phyloP scores from a whole-genome alignment of 805 yeast genomes.

The Pichia exigua region DNA sequence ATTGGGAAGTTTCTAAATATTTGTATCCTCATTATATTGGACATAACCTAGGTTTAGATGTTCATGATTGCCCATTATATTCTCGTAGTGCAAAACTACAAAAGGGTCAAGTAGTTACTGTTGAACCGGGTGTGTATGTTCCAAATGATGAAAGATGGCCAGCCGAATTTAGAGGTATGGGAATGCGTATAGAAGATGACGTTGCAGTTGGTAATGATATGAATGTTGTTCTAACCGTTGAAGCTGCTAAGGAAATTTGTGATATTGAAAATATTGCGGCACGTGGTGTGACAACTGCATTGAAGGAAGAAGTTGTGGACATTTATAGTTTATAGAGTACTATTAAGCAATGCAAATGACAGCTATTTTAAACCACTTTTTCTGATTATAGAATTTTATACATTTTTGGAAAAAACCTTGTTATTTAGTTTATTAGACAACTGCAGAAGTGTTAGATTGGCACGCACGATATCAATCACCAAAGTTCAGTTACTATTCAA shows the following conservation, averaged over 20 bases:
- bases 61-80: conserved; percentile 69
- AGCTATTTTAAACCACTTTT: not conserved
- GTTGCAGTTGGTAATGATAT: conserved; percentile 64
- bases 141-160: conserved; percentile 75
- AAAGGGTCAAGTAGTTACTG: conserved; percentile 78
- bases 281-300: conserved; percentile 46
- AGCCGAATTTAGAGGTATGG: conserved; percentile 73
- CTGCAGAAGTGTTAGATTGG: not conserved
- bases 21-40: conserved; percentile 94
- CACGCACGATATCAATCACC: not conserved
- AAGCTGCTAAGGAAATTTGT: conserved; percentile 76
- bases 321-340: conserved; percentile 14
- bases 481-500: too few species aligned
- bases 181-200: conserved; percentile 93
- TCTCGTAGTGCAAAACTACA: conserved; percentile 48
- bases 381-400: not conserved
- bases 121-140: conserved; percentile 93
- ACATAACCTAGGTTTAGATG: conserved; percentile 88
- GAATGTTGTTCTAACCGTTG: conserved; percentile 58
- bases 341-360: not conserved
- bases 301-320: conserved; percentile 35
- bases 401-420: not conserved
- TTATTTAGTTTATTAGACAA: too few species aligned
- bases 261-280: conserved; percentile 70
- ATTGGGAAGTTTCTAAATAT: conserved; percentile 44